phyloP scores from a whole-genome alignment of 1,284 basidiomycete species.

The Rhodotorula sp. region DNA sequence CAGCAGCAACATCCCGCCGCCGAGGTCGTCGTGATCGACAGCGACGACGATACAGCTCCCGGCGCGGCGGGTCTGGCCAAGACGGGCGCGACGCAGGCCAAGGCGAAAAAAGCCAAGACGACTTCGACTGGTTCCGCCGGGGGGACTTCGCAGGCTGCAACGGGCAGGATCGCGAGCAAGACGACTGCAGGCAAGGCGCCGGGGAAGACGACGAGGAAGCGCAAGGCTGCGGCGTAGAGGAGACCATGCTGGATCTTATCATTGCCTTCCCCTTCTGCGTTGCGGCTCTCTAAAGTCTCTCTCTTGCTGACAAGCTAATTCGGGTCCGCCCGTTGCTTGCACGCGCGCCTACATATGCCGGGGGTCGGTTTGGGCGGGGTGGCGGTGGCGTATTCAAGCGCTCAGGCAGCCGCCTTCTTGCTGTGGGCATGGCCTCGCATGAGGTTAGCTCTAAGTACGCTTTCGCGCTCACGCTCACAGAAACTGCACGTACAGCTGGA shows the following conservation, averaged over 20 bases:
- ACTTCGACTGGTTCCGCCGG: neutral
- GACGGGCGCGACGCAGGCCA: neutral
- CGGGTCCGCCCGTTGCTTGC: neutral
- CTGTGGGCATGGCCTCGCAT: neutral
- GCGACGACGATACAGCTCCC: conserved; percentile 19
- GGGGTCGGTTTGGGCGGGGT: no score
- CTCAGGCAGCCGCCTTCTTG: conserved; percentile 6
- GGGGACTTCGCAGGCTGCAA: neutral
- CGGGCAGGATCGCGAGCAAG: conserved; percentile 8
- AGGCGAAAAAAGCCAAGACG: conserved; percentile 18
- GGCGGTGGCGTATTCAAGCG: neutral
- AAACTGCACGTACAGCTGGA: neutral
- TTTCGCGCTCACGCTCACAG: neutral
- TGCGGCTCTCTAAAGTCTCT: no score
- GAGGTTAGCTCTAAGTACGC: neutral
- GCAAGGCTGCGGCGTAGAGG: neutral
- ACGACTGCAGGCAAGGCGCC: conserved; percentile 4
- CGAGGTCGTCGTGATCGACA: conserved; percentile 29
- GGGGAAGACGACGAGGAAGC: neutral
- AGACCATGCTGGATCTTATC: neutral
- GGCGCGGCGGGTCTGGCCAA: neutral
- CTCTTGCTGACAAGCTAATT: no score
- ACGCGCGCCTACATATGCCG: neutral
- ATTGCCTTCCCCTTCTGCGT: no score
- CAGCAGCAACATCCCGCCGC: conserved; percentile 15